Base-by-base conservation (phyloP, 441 rosid genomes). In the Theobroma grandiflorum region DNA sequence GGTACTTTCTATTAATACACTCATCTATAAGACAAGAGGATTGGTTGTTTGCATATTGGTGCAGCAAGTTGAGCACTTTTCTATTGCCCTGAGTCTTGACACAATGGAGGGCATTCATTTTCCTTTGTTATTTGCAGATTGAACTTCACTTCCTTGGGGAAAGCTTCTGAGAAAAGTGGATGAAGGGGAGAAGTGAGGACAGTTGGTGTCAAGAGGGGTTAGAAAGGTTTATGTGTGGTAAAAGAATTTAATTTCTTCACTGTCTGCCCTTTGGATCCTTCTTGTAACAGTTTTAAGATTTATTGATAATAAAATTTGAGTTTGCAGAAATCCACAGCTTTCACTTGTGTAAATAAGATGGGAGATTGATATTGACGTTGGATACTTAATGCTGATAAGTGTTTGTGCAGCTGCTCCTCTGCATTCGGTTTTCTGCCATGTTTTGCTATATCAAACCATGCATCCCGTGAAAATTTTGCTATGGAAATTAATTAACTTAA, bases 121-220 rank as follows among this genome's bases (percentile, higher is more conserved):
- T 78, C 78, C 22, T 18, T 10, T 31, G 58, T 35, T 7, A 14
- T 68, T 80, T n/a, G 83, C 90, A 96, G 99, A 88, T 83, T 95
- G 88, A 95, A 68, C 85, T 92, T 96, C 79, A 96, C 95, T 38
- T 90, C 98, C 53, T 78, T 89, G 43, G 93, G 91, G 78, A 96
- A 95, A 84, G 89, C 93, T 22, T 87, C 82, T 9, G 92, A 90
- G 64, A 91, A 89, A 63, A 84, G 91, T 83, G 62, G 73, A 45
- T 77, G 3, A 66, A 75, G 8, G 12, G 12, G 22, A 47, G 9
- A n/a, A 37, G 47, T n/a, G 70, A 74, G 15, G 22, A 0, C 4
- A 14, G 58, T 11, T 3, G 4, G 47, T 8, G 20, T 64, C 18
- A 63, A 15, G 38, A 2, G 10, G 43, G 11, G 66, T 35, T 12